A percentile compares a stretch with the other conserved stretches of the same genome.
Conservation (phyloP, 352 stramenopile species). For the Lagenidium sp. region DNA sequence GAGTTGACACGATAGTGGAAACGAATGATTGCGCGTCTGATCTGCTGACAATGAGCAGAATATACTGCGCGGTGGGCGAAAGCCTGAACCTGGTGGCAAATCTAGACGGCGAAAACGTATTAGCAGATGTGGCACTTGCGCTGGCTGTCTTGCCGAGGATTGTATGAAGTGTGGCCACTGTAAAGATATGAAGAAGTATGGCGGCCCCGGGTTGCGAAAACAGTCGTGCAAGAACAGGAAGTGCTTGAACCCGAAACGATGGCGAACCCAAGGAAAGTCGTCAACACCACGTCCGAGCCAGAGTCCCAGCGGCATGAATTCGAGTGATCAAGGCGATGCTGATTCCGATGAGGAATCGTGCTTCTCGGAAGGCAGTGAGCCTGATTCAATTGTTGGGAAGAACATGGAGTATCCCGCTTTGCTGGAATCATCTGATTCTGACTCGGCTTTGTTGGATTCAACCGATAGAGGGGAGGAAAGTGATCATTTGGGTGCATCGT, state of each 20-base stretch:
- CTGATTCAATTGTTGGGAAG: too few species aligned
- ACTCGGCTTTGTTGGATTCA: neutral
- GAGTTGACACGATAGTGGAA: too few species aligned
- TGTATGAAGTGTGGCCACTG: conserved; percentile 85
- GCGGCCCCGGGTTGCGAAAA: conserved; percentile 74
- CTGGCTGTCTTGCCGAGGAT: conserved; percentile 66
- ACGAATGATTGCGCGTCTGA: too few species aligned
- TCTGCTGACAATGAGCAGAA: too few species aligned
- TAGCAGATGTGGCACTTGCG: conserved; percentile 68
- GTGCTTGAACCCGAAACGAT: conserved; percentile 63
- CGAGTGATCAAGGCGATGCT: neutral
- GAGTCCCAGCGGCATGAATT: neutral
- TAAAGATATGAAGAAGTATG: conserved; percentile 89
- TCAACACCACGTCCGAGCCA: too few species aligned
- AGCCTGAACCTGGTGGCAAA: too few species aligned
- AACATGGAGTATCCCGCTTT: too few species aligned
- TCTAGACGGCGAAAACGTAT: conserved; percentile 55
- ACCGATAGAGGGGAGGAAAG: neutral
- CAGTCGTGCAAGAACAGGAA: conserved; percentile 86
- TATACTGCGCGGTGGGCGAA: too few species aligned
- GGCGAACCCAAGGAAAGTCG: too few species aligned
- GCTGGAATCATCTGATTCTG: neutral
- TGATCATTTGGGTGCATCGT: conserved; percentile 20
- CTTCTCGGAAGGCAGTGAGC: too few species aligned
- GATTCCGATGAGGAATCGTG: too few species aligned